Evolutionary conservation across 192 early-diverging fungal species (phyloP), one percentile per base, ranked within the genome.

Genomic region (Gryganskiella cystojenkinii): DNA sequence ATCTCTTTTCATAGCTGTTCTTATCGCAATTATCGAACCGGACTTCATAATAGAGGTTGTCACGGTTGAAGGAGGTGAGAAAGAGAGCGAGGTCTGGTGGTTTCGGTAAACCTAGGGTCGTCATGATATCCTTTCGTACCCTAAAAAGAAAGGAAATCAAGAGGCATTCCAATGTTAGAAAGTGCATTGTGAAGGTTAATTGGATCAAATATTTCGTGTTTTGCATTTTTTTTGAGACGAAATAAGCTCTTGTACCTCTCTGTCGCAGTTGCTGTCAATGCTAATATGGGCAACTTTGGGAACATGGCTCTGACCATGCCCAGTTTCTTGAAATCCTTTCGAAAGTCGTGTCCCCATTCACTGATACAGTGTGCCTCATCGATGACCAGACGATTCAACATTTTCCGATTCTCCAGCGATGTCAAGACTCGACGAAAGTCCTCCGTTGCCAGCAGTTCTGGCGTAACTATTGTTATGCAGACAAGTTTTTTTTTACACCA

Each of bases 321-420:
- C 27, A 97, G 76, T 3, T 92, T 90, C 11, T 34, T 37, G 56
- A 68, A 78, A 25, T 78, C 74, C 25, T 78, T 78, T 43, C 97
- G 88, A 84, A 99, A 99, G 80, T 99, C 96, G 63, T 99, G 97
- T 7, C 97, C 97, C 96, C 95, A 96, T 56, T 97, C 93, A 44
- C 91, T 93, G 22, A 97, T 87, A 64, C 97, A 99, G 60, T 99
- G 97, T 0, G 95, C 95, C 60, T 76, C 97, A 67, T 99, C 97
- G 33, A 99, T 86, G 4, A 97, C 97, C 70, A 99, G 91, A 54
- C 94, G 83, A 1, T 95, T 92, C 13, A 96, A 68, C 53, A 84
- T 75, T 19, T 83, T 71, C 31, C 89, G 84, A n/a, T 60, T 34
- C 35, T 94, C 49, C 13, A 98, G 76, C 9, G 43, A 50, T 10